Evolutionary conservation across 2,329 filamentous ascomycete genomes (phyloP).

Genomic region (Dactylella cylindrospora): DNA sequence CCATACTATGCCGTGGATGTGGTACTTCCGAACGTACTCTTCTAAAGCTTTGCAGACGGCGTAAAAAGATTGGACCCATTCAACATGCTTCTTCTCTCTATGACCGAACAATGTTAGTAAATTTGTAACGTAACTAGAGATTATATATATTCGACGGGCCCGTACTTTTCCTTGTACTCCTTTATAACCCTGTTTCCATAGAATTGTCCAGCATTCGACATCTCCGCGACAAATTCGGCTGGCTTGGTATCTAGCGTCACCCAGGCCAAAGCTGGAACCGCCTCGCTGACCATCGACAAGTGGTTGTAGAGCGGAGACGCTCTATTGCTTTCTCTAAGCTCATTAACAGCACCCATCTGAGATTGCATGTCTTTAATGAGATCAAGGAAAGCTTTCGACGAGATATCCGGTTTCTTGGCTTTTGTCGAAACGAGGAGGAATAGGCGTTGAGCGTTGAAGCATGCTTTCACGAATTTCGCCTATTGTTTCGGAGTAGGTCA

Average conservation of each 20-base stretch:
- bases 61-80: conserved; percentile 93
- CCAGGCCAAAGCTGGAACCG: conserved; percentile 87
- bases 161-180: conserved; percentile 79
- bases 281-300: conserved; percentile 82
- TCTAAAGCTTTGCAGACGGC: conserved; percentile 80
- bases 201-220: conserved; percentile 81
- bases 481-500: conserved; percentile 8
- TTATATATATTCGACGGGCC: background rate
- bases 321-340: conserved; percentile 79
- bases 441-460: conserved; percentile 81
- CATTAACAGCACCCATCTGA: conserved; percentile 73
- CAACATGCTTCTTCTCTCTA: conserved; percentile 76
- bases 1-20: conserved; percentile 78
- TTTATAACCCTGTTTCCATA: conserved; percentile 93
- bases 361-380: conserved; percentile 85
- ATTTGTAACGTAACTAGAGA: background rate
- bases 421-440: conserved; percentile 87
- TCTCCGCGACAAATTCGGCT: conserved; percentile 80
- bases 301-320: conserved; percentile 75
- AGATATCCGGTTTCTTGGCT: conserved; percentile 82
- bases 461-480: conserved; percentile 48
- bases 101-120: background rate
- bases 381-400: conserved; percentile 69
- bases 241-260: conserved; percentile 81
- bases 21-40: conserved; percentile 82